Conservation (phyloP, 805 yeast species). For the Saturnispora mendoncae region DNA sequence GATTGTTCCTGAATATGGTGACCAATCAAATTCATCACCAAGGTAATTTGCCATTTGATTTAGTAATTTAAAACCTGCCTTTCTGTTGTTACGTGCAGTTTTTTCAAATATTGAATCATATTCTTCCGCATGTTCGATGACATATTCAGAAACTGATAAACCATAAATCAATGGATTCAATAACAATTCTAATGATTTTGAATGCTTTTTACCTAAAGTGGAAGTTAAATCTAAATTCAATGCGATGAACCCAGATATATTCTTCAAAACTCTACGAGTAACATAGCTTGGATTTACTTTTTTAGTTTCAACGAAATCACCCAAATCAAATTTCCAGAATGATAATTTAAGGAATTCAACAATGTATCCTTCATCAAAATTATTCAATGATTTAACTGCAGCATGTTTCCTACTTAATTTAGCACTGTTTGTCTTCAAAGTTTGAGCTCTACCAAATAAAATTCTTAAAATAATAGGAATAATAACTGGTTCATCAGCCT, state of each 20-base stretch:
- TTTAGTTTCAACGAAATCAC: conserved; percentile 25
- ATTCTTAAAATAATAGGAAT: conserved; percentile 72
- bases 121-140: conserved; percentile 21
- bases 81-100: conserved; percentile 52
- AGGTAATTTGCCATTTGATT: conserved; percentile 45
- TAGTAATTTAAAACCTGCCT: conserved; percentile 57
- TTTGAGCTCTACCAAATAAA: conserved; percentile 79
- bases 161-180: conserved; percentile 51
- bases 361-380: conserved; percentile 43
- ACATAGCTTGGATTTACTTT: conserved; percentile 20
- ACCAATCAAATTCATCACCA: conserved; percentile 50
- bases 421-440: conserved; percentile 55
- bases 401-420: conserved; percentile 68
- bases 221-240: conserved; percentile 47
- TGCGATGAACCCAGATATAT: conserved; percentile 56
- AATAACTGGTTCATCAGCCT: conserved; percentile 46
- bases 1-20: conserved; percentile 38
- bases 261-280: conserved; percentile 33
- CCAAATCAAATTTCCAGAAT: conserved; percentile 41
- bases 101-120: conserved; percentile 29
- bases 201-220: conserved; percentile 51
- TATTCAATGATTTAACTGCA: conserved; percentile 55
- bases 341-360: conserved; percentile 55
- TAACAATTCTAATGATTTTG: conserved; percentile 39
- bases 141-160: conserved; percentile 43